phyloP scores from a whole-genome alignment of 768 basidiomycete genomes.

The Mycena polygramma region DNA sequence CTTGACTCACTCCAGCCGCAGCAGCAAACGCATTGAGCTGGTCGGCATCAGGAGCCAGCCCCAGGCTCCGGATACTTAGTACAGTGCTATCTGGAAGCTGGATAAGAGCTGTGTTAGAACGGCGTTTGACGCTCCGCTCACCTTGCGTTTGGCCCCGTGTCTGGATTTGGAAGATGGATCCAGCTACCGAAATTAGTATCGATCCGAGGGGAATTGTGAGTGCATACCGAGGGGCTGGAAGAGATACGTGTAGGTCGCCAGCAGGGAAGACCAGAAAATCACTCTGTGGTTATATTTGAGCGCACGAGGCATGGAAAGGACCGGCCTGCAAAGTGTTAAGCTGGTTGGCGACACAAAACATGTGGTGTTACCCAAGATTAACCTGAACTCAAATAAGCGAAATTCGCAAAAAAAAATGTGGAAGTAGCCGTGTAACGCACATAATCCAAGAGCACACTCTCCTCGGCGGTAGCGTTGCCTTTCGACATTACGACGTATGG shows the following conservation, averaged over 20 bases:
- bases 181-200: slow-evolving; percentile 48
- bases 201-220: slow-evolving; percentile 42
- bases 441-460: slow-evolving; percentile 77
- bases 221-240: slow-evolving; percentile 70
- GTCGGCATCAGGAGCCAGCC: slow-evolving; percentile 58
- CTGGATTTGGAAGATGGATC: slow-evolving; percentile 56
- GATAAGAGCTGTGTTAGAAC: neutral
- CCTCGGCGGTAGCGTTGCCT: slow-evolving; percentile 66
- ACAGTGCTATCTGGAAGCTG: slow-evolving; percentile 51
- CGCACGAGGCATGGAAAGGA: slow-evolving; percentile 58
- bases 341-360: slow-evolving; percentile 6
- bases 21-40: slow-evolving; percentile 68
- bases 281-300: slow-evolving; percentile 66
- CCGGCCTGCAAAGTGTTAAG: slow-evolving; percentile 51
- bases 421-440: slow-evolving; percentile 49
- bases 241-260: slow-evolving; percentile 58
- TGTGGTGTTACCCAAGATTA: slow-evolving; percentile 52
- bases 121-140: slow-evolving; percentile 7
- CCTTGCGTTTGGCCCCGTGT: slow-evolving; percentile 38
- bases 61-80: slow-evolving; percentile 57
- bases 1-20: slow-evolving; percentile 65
- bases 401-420: neutral
- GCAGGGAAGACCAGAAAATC: slow-evolving; percentile 65
- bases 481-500: slow-evolving; percentile 71
- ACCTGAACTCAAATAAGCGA: slow-evolving; percentile 48